A percentile compares a stretch with the other conserved stretches of the same genome.
Conservation (phyloP, 768 basidiomycete species). For the Mrakia blollopis region DNA sequence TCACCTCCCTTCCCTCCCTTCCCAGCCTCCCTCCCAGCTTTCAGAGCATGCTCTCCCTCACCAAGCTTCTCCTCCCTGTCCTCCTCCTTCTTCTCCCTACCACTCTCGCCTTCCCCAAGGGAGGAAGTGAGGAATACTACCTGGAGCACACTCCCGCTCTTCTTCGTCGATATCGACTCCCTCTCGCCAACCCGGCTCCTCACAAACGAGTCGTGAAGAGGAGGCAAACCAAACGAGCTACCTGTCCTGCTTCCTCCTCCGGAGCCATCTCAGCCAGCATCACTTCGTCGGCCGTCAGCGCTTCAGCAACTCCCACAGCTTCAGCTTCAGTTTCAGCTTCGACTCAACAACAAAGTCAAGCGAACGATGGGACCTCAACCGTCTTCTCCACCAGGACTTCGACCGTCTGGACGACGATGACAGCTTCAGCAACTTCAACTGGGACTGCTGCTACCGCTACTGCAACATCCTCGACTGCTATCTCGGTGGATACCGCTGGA, state of each 20-base stretch:
- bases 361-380: too few relatives aligned
- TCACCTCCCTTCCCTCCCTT: not conserved
- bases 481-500: slow-evolving; percentile 40
- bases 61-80: not conserved
- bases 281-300: not conserved
- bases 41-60: not conserved
- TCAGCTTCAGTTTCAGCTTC: not conserved
- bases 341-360: too few relatives aligned
- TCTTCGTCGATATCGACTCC: not conserved
- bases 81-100: slow-evolving; percentile 7
- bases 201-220: not conserved
- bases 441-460: slow-evolving; percentile 27
- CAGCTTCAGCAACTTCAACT: slow-evolving; percentile 25
- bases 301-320: not conserved
- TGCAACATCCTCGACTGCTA: slow-evolving; percentile 26
- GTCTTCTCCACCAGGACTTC: not conserved
- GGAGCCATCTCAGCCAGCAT: not conserved
- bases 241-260: slow-evolving; percentile 5
- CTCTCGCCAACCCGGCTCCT: not conserved
- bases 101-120: not conserved
- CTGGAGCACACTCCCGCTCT: slow-evolving; percentile 10
- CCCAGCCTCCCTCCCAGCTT: not conserved
- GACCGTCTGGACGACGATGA: slow-evolving; percentile 23
- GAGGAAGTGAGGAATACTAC: not conserved
- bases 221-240: not conserved